phyloP scores from a whole-genome alignment of 2,329 filamentous ascomycete species.

The Arachnopeziza araneosa region DNA sequence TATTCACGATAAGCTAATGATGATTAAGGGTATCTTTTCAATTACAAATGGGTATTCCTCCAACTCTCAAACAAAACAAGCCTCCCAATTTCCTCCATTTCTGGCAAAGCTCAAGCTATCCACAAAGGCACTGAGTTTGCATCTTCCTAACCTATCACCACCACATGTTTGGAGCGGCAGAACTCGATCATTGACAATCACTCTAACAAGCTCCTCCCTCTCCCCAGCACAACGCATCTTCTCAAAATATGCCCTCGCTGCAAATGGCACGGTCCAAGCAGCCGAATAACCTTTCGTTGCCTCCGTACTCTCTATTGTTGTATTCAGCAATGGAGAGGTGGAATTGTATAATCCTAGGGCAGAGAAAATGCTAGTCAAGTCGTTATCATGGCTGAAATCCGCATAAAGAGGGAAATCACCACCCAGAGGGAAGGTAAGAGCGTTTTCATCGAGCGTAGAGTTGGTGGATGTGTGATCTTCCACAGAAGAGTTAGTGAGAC shows the following conservation, averaged over 20 bases:
- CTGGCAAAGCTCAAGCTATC: conserved; percentile 69
- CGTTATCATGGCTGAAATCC: conserved; percentile 90
- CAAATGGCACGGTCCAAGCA: conserved; percentile 78
- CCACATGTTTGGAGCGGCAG: conserved; percentile 65
- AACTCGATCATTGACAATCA: conserved; percentile 81
- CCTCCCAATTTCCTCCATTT: conserved; percentile 65
- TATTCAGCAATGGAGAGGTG: conserved; percentile 49
- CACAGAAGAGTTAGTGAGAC: conserved; percentile 65
- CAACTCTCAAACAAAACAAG: conserved; percentile 40
- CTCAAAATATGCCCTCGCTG: conserved; percentile 76
- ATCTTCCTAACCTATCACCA: conserved; percentile 65
- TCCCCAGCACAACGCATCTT: conserved; percentile 64
- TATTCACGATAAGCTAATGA: not conserved
- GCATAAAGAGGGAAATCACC: conserved; percentile 61
- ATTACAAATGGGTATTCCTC: not conserved
- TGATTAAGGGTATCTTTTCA: not conserved
- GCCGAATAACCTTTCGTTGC: conserved; percentile 65
- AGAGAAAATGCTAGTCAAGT: conserved; percentile 70
- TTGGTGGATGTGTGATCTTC: conserved; percentile 72
- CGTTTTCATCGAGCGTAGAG: conserved; percentile 62
- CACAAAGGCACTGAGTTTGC: conserved; percentile 64
- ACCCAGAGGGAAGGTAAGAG: conserved; percentile 66
- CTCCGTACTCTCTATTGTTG: conserved; percentile 42
- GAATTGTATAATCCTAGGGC: conserved; percentile 74
- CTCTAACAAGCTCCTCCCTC: conserved; percentile 67